Evolutionary conservation across 78 protist genomes (phyloP), one percentile per base, ranked within the genome.

Genomic region (Goniomonas avonlea): DNA sequence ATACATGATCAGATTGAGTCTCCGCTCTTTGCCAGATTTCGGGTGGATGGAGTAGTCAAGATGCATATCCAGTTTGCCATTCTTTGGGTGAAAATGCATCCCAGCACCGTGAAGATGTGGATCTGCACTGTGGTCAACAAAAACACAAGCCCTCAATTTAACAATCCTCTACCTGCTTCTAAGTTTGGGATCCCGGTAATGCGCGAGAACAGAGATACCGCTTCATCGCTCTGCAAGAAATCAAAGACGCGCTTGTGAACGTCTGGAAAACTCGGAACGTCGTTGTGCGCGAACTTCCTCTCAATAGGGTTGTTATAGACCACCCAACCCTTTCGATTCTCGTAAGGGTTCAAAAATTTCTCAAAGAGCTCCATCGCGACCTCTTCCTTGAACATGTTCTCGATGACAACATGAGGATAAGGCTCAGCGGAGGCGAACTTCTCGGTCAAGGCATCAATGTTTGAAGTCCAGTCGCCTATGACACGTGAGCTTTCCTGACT

Each of bases 31-130:
- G 9, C 27, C 21, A 27, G 75, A 25, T 11, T 41, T 39, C 7
- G 75, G 75, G 8, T 68, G 75, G 11, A 68, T 68, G 38, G 75
- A 68, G 75, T 68, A 68, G 75, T 68, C 75, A 7, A 68, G 31
- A 35, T 68, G 75, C 75, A 68, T 68, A 41, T 68, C 75, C 7
- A 68, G 56, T 21, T 53, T 18, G 75, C 75, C 43, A 9, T 53
- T 53, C 13, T 13, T 37, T 7, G 75, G 75, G 34, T 68, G 75
- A 27, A 25, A 68, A 39, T 68, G 75, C 39, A 68, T 29, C 32
- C 75, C 75, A 25, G 56, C 75, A 1, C 75, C 75, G 56, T 68
- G 75, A 15, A 68, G 56, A 23, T 68, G 56, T 8, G 75, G 75
- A 35, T 68, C 75, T 25, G n/a, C n/a, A n/a, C n/a, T n/a, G n/a